phyloP scores from a whole-genome alignment of 352 stramenopile species.

The Globisporangium spiculum region DNA sequence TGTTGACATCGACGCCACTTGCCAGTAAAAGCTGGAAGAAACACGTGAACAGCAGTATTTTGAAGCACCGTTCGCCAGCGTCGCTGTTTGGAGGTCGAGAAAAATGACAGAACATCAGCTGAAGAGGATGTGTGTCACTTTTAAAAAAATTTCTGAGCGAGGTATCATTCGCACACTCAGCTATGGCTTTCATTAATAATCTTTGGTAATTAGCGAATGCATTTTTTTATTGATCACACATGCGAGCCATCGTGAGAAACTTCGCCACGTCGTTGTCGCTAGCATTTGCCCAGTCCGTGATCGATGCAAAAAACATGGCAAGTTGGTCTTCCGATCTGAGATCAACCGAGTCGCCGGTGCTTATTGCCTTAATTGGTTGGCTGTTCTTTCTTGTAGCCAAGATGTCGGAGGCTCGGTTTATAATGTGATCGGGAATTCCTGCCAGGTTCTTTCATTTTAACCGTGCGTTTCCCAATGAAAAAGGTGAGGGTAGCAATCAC shows the following conservation, averaged over 20 bases:
- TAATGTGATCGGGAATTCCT: constrained; percentile 45
- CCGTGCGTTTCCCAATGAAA: background rate
- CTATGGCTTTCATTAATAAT: constrained; percentile 7
- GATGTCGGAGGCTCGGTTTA: constrained; percentile 46
- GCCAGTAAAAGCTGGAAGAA: background rate
- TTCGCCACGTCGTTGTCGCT: constrained; percentile 41
- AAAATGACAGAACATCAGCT: background rate
- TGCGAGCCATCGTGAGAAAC: constrained; percentile 50
- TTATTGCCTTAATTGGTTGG: constrained; percentile 22
- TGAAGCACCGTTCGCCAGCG: background rate
- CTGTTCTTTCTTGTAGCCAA: constrained; percentile 32
- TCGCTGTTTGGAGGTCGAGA: background rate
- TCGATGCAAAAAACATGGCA: constrained; percentile 41
- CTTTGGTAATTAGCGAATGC: constrained; percentile 15
- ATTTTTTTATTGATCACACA: constrained; percentile 31
- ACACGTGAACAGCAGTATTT: background rate
- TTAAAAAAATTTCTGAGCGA: background rate
- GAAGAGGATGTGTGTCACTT: background rate
- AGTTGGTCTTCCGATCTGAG: constrained; percentile 45
- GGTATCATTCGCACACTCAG: background rate
- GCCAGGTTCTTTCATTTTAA: constrained; percentile 5
- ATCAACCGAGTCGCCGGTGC: constrained; percentile 22
- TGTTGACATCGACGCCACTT: constrained; percentile 44
- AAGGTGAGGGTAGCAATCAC: background rate
- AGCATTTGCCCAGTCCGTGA: constrained; percentile 46